Conservation (phyloP, 164 flowering plant genomes). For the Protea cynaroides region DNA sequence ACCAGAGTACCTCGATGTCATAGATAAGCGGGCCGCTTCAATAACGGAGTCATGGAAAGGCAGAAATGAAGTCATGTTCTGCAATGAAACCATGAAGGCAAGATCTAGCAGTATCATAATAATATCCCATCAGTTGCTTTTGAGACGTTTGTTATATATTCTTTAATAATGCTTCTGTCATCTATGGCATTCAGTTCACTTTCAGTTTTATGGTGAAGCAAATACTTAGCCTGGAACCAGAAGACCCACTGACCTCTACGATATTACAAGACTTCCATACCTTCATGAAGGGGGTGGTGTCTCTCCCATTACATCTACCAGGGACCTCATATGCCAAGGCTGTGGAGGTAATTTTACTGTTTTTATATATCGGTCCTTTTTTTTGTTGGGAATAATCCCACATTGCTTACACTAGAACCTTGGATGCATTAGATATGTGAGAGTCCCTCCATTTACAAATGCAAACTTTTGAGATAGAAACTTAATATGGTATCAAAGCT, state of each 20-base stretch:
- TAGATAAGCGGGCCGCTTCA: constrained; percentile 35
- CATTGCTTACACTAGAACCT: too few relatives aligned
- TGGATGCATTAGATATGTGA: too few relatives aligned
- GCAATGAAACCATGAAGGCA: constrained; percentile 54
- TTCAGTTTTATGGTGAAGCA: constrained; percentile 88
- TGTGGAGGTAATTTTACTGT: constrained; percentile 58
- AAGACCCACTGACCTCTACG: constrained; percentile 79
- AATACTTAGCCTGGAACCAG: constrained; percentile 89
- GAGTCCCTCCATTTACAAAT: too few relatives aligned
- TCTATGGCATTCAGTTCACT: constrained; percentile 61
- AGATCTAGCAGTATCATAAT: too few relatives aligned
- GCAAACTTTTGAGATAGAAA: too few relatives aligned
- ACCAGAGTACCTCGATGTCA: constrained; percentile 30
- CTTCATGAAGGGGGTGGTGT: constrained; percentile 85
- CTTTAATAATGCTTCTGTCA: not conserved
- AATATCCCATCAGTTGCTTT: too few relatives aligned
- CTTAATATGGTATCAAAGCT: too few relatives aligned
- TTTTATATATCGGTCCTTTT: too few relatives aligned
- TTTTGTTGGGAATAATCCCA: too few relatives aligned
- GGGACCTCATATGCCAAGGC: constrained; percentile 82
- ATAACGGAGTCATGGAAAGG: constrained; percentile 48
- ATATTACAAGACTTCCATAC: constrained; percentile 77
- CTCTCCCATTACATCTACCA: constrained; percentile 66
- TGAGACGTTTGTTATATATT: too few relatives aligned
- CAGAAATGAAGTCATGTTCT: constrained; percentile 30